A percentile compares a stretch with the other conserved stretches of the same genome.
Evolutionary conservation across 306 rosid species (phyloP).

Genomic region (Luffa aegyptiaca): DNA sequence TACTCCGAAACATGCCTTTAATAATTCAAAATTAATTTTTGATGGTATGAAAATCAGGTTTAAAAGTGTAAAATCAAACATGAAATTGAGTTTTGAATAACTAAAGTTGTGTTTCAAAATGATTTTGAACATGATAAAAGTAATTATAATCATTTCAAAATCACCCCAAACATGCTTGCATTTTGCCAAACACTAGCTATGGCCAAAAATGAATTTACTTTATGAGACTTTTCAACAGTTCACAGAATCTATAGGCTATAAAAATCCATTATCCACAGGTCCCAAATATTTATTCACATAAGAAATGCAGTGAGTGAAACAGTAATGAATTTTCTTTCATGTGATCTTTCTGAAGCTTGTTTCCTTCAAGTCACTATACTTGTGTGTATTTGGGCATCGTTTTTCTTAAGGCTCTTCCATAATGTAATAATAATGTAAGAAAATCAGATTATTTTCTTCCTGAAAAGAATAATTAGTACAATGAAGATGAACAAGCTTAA

Average conservation of each 20-base stretch:
- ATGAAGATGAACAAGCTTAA: background rate
- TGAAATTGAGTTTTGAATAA: too few relatives aligned
- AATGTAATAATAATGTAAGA: background rate
- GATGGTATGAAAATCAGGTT: too few relatives aligned
- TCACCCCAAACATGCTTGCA: background rate
- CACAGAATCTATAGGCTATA: background rate
- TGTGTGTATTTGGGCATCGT: background rate
- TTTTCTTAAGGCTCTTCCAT: background rate
- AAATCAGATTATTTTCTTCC: background rate
- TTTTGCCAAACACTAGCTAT: background rate
- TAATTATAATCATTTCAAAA: too few relatives aligned
- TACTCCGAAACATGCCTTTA: too few relatives aligned
- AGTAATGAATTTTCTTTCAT: background rate
- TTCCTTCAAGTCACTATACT: background rate
- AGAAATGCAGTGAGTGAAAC: background rate
- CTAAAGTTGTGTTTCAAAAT: too few relatives aligned
- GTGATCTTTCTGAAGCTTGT: background rate
- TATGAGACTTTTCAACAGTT: background rate
- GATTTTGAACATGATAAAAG: too few relatives aligned
- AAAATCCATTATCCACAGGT: background rate
- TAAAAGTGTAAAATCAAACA: too few relatives aligned
- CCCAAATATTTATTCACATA: background rate
- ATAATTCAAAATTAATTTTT: too few relatives aligned
- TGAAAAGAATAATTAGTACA: background rate
- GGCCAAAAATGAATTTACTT: background rate